Base-by-base conservation (phyloP, 2,329 filamentous ascomycete genomes). In the Monilinia fructicola region DNA sequence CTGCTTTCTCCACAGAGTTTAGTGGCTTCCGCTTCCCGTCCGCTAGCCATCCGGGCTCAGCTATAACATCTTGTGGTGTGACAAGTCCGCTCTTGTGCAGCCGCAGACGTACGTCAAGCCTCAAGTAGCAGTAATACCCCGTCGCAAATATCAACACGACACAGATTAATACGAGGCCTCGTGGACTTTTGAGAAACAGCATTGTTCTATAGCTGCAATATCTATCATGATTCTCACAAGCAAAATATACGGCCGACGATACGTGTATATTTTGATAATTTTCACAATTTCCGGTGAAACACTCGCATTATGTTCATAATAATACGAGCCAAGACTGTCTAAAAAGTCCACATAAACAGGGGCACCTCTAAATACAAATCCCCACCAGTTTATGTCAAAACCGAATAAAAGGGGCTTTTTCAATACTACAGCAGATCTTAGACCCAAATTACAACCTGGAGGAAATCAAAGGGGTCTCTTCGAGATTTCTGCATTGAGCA, bases 81-180 rank as follows among this genome's bases (percentile, higher is more conserved):
- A n/a, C n/a, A 42, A 28, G 6, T 6, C 48, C 6, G 40, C 21
- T 44, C n/a, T 56, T 23, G 53, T 40, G 44, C 31, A 60, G 44
- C 54, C 23, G 42, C 46, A 11, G 54, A 52, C 46, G 44, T 38
- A 35, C 26, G 4, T 59, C 40, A 31, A n/a, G 40, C 40, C 55
- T 59, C 42, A 48, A 59, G 21, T 59, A 59, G 42, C 18, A 52
- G 16, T 65, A 59, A 53, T 65, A 65, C 18, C 31, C 2, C 16
- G 44, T 52, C 28, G 23, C 46, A 23, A 59, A 59, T 44, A 40
- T 14, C 44, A 65, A 52, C 21, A 42, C 21, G 54, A 52, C 23
- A 35, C 40, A 35, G 31, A 58, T 65, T 16, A 65, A 44, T 59
- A 50, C 35, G 44, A 59, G 63, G 53, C 63, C 54, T 59, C 54